Percentiles rank a stretch among this genome's conserved stretches.
Conservation (phyloP, 1,284 basidiomycete genomes). For the Boletus coffeatus region DNA sequence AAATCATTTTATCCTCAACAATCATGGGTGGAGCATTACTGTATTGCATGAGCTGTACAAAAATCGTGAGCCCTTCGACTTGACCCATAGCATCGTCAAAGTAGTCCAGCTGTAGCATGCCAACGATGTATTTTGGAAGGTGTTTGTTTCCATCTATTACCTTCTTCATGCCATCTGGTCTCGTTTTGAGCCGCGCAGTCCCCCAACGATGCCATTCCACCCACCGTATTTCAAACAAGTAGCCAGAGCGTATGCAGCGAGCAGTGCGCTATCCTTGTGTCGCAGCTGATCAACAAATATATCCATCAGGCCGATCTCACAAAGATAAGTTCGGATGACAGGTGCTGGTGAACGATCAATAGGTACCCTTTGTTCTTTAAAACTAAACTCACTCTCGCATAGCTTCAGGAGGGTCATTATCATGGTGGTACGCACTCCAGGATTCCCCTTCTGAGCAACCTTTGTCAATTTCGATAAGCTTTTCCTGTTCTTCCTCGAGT, state of each 20-base stretch:
- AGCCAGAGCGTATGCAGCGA: slow-evolving; percentile 15
- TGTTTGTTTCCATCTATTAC: not conserved
- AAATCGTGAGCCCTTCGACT: slow-evolving; percentile 13
- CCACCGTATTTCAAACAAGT: slow-evolving; percentile 16
- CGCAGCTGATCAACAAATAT: slow-evolving; percentile 14
- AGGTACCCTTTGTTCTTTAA: not conserved
- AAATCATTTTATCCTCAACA: not conserved
- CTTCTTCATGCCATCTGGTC: slow-evolving; percentile 16
- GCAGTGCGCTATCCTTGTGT: slow-evolving; percentile 9
- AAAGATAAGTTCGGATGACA: slow-evolving; percentile 4
- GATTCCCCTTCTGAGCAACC: slow-evolving; percentile 1
- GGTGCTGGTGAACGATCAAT: slow-evolving; percentile 1
- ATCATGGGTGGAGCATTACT: slow-evolving; percentile 5
- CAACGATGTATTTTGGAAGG: slow-evolving; percentile 9
- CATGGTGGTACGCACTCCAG: slow-evolving; percentile 17
- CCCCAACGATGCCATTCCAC: not conserved
- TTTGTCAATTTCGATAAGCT: slow-evolving; percentile 12
- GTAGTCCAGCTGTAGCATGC: slow-evolving; percentile 12
- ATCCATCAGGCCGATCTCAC: not conserved
- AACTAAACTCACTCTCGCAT: slow-evolving; percentile 10
- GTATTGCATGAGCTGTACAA: slow-evolving; percentile 8
- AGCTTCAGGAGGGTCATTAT: slow-evolving; percentile 20
- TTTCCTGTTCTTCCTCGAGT: slow-evolving; percentile 3
- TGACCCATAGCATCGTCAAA: slow-evolving; percentile 14
- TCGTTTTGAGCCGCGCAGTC: not conserved